phyloP scores from a whole-genome alignment of 2,329 filamentous ascomycete species.

The Neocatenulostroma microsporum region DNA sequence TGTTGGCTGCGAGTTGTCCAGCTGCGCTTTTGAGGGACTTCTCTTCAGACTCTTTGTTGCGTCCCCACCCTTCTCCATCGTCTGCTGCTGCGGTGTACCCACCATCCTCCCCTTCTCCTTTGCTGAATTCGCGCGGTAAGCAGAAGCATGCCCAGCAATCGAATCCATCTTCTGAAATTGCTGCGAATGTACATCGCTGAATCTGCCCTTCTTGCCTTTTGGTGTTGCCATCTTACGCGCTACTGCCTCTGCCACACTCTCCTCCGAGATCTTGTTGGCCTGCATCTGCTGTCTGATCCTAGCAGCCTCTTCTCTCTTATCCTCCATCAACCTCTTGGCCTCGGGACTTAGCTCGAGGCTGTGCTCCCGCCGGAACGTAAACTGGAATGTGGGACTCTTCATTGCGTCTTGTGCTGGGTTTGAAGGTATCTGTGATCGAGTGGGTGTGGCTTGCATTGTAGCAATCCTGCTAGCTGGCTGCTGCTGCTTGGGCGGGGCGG shows the following conservation, averaged over 20 bases:
- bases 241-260: constrained; percentile 31
- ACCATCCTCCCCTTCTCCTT: constrained; percentile 1
- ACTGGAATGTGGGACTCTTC: constrained; percentile 58
- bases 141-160: constrained; percentile 76
- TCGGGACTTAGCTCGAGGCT: constrained; percentile 54
- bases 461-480: constrained; percentile 33
- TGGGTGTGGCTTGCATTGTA: constrained; percentile 54
- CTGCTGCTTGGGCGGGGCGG: constrained; percentile 37
- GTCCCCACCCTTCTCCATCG: constrained; percentile 3
- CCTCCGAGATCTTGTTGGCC: constrained; percentile 42
- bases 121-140: constrained; percentile 48
- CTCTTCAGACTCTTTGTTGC: constrained; percentile 45
- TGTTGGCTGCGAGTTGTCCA: constrained; percentile 47
- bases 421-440: constrained; percentile 32
- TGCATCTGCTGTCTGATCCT: constrained; percentile 62
- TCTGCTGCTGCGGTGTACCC: constrained; percentile 1
- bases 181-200: constrained; percentile 75
- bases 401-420: constrained; percentile 22
- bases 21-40: constrained; percentile 52
- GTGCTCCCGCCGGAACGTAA: constrained; percentile 51
- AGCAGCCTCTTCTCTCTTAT: constrained; percentile 63
- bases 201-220: constrained; percentile 69
- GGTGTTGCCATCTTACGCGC: constrained; percentile 69
- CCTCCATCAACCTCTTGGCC: constrained; percentile 53
- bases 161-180: constrained; percentile 98